Conservation (phyloP, 2,329 filamentous ascomycete species). For the Alternaria alternata region DNA sequence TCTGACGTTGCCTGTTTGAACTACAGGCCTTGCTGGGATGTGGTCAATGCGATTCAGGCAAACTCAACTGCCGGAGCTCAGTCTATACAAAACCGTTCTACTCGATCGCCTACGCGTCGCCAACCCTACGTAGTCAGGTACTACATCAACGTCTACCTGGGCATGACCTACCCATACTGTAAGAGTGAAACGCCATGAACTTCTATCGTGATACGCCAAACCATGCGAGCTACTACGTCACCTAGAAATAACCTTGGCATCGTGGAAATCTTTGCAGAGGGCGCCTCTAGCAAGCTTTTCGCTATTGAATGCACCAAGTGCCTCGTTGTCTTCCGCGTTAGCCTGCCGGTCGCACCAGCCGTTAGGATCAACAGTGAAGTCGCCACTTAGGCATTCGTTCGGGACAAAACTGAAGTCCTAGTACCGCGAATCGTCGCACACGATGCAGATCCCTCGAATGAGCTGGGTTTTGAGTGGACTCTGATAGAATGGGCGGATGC, state of each 20-base stretch:
- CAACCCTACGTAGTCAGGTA: neutral
- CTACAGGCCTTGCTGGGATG: constrained; percentile 3
- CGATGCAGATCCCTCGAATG: no score
- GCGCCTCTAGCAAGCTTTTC: no score
- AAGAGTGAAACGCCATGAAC: neutral
- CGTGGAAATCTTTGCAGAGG: no score
- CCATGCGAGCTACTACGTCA: neutral
- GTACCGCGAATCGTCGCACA: no score
- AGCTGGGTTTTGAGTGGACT: no score
- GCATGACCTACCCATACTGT: neutral
- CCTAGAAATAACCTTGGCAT: neutral
- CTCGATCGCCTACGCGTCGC: neutral
- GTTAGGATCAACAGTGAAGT: no score
- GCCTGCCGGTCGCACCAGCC: no score
- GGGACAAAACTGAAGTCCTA: no score
- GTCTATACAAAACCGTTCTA: neutral
- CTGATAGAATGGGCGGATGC: no score
- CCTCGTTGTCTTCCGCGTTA: no score
- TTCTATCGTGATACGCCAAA: neutral
- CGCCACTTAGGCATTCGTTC: no score
- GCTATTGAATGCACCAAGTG: no score
- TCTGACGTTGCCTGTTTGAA: constrained; percentile 22
- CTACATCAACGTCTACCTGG: neutral
- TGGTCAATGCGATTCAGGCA: constrained; percentile 16
- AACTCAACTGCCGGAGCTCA: neutral